These are phyloP conservation scores for Notholithocarpus densiflorus DNA, from an alignment of 306 rosid species.

Conservation along the genomic window DNA sequence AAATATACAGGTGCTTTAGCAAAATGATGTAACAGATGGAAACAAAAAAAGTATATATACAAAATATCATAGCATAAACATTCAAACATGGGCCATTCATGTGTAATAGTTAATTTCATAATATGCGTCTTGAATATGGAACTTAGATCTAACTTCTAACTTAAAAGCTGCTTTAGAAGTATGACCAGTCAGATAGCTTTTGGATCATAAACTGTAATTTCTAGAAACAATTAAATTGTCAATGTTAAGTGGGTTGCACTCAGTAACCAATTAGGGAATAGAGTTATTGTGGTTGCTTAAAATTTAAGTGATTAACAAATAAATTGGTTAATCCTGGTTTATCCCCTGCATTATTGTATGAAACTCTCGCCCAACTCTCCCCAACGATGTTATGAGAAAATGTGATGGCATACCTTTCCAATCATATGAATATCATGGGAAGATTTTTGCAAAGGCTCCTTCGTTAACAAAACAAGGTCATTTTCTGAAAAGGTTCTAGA, in stretches of 20 bases:
- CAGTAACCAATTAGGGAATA: background rate
- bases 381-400: background rate
- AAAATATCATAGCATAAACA: background rate
- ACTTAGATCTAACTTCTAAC: background rate
- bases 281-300: background rate
- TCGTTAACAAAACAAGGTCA: slow-evolving; percentile 79
- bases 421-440: slow-evolving; percentile 83
- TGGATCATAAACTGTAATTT: background rate
- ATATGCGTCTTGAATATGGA: background rate
- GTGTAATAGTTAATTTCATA: background rate
- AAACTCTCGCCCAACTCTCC: background rate
- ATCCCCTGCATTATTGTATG: background rate
- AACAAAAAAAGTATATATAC: background rate
- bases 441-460: slow-evolving; percentile 71
- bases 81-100: background rate
- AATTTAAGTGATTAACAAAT: background rate
- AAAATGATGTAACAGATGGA: slow-evolving; percentile 6
- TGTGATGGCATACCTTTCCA: slow-evolving; percentile 69
- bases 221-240: background rate
- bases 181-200: background rate
- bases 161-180: background rate
- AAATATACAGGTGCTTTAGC: slow-evolving; percentile 37
- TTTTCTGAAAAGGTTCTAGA: slow-evolving; percentile 77
- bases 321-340: background rate
- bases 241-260: background rate